Evolutionary conservation across 2,329 filamentous ascomycete species (phyloP).

Genomic region (Helotiales sp.): DNA sequence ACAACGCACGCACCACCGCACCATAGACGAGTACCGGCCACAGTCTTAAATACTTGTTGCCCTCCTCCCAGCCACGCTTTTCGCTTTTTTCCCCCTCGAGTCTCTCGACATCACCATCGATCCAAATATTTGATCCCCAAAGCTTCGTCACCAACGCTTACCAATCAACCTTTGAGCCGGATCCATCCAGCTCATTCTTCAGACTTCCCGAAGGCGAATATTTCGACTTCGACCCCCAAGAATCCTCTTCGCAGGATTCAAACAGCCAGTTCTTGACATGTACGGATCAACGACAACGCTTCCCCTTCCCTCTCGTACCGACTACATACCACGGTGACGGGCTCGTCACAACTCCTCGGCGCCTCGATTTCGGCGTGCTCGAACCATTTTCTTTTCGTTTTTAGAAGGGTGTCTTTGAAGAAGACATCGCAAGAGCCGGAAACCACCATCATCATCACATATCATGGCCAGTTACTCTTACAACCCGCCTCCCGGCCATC

Average conservation of each 20-base stretch:
- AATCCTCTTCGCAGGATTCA: slow-evolving; percentile 37
- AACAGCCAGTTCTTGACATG: slow-evolving; percentile 43
- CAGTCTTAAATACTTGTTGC: slow-evolving; percentile 25
- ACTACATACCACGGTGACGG: slow-evolving; percentile 46
- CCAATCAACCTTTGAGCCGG: slow-evolving; percentile 32
- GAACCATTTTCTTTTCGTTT: slow-evolving; percentile 30
- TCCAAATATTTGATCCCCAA: slow-evolving; percentile 29
- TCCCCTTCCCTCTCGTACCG: slow-evolving; percentile 45
- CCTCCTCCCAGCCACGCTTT: slow-evolving; percentile 30
- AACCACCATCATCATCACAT: too few relatives aligned
- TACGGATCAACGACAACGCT: slow-evolving; percentile 45
- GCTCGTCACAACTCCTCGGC: slow-evolving; percentile 41
- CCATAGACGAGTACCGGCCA: slow-evolving; percentile 3
- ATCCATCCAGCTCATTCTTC: slow-evolving; percentile 38
- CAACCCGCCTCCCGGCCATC: slow-evolving; percentile 38
- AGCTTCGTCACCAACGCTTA: slow-evolving; percentile 28
- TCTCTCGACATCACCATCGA: slow-evolving; percentile 27
- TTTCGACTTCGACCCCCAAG: slow-evolving; percentile 36
- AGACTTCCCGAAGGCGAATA: slow-evolving; percentile 37
- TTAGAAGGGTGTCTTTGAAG: slow-evolving; percentile 34
- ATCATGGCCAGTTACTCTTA: slow-evolving; percentile 42
- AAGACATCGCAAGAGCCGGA: slow-evolving; percentile 42
- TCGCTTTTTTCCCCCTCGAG: slow-evolving; percentile 21
- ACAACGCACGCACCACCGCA: background rate
- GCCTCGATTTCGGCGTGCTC: slow-evolving; percentile 35